phyloP scores from a whole-genome alignment of 345 rosid genomes.

The Sonneratia alba region DNA sequence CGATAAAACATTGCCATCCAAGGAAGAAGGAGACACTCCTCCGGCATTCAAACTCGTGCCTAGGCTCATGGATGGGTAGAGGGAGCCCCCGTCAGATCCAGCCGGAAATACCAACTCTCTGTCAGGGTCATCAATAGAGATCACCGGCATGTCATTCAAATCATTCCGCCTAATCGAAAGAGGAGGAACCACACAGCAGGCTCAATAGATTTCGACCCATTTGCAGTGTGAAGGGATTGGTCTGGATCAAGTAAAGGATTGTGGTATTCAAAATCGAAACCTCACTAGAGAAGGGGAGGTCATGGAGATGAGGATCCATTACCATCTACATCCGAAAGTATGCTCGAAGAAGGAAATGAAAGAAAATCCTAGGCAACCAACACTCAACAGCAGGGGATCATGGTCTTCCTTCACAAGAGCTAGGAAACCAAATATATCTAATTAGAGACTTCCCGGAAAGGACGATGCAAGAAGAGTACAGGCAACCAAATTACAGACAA shows the following conservation, averaged over 20 bases:
- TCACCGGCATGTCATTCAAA: not conserved
- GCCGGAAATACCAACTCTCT: not conserved
- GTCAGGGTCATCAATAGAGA: not conserved
- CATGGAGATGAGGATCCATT: not conserved
- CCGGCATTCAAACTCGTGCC: not conserved
- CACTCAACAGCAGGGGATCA: not conserved
- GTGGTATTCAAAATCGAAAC: not conserved
- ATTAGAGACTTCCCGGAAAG: not conserved
- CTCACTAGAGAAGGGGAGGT: not conserved
- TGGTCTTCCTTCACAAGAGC: not conserved
- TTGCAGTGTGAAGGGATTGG: not conserved
- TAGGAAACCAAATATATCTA: not conserved
- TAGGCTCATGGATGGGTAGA: not conserved
- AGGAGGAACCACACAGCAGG: not conserved
- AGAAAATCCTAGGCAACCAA: not conserved
- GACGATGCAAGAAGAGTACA: not conserved
- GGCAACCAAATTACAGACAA: not conserved
- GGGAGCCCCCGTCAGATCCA: not conserved
- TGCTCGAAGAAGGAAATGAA: not conserved
- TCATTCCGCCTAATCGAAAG: not conserved
- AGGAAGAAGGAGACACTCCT: constrained; percentile 17
- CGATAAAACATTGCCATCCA: constrained; percentile 36
- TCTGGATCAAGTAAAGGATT: not conserved
- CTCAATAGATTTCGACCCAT: not conserved
- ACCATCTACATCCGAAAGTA: not conserved